Evolutionary conservation across 2,329 filamentous ascomycete species (phyloP).

Genomic region (Fusarium domesticum): DNA sequence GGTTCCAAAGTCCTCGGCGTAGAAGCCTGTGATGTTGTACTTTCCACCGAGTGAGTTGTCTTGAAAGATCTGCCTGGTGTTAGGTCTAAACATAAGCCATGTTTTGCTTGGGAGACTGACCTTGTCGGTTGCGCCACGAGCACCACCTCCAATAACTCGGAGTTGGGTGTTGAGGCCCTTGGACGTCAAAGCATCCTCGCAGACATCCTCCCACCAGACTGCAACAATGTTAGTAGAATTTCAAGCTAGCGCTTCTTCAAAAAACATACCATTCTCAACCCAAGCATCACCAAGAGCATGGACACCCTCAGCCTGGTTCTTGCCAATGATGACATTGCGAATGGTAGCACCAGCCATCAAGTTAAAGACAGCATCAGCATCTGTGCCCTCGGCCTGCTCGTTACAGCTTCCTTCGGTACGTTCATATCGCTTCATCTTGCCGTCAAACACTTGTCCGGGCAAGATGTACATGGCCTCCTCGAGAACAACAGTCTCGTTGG

Average conservation of each 20-base stretch:
- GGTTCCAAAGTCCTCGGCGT: conserved; percentile 29
- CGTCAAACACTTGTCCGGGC: conserved; percentile 34
- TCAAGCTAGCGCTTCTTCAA: fast-evolving
- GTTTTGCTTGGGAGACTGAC: conserved; percentile 1
- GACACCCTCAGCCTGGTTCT: conserved; percentile 35
- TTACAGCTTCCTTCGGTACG: conserved; percentile 41
- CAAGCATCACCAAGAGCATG: conserved; percentile 32
- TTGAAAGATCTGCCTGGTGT: conserved; percentile 26
- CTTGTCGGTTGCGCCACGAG: conserved; percentile 30
- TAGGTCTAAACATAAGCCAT: neutral
- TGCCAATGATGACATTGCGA: conserved; percentile 40
- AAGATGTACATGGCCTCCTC: conserved; percentile 32
- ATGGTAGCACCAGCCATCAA: conserved; percentile 36
- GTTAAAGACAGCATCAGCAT: conserved; percentile 40
- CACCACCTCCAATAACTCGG: conserved; percentile 30
- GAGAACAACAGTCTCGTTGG: conserved; percentile 29
- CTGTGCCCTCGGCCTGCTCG: conserved; percentile 43
- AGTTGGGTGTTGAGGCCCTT: conserved; percentile 31
- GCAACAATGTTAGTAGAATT: neutral
- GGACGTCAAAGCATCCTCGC: conserved; percentile 29
- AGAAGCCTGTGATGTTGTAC: conserved; percentile 33
- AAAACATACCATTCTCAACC: conserved; percentile 29
- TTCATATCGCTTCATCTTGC: conserved; percentile 38
- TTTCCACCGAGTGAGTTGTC: conserved; percentile 32
- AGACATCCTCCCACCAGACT: conserved; percentile 34